Evolutionary conservation across 148 eudicot species (phyloP), one percentile per base, ranked within the genome.

Genomic region (Vaccinium darrowii): DNA sequence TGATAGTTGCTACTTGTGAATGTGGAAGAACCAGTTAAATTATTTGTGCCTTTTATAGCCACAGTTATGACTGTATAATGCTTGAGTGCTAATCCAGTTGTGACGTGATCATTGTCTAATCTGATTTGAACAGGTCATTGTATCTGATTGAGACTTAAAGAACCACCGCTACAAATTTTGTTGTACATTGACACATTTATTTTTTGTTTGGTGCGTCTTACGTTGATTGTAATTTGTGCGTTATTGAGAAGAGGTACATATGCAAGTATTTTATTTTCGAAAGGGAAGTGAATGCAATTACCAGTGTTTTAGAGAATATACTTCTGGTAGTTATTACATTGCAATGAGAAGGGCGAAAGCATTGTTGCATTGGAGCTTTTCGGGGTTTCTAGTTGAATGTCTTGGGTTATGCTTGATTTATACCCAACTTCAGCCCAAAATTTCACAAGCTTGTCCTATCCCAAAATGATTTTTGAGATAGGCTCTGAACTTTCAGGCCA

Each of bases 351-450:
- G 36, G 73, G 36, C 73, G 15, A 67, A 67, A 23, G 73, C 9
- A 25, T 25, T 67, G 73, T 67, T 25, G 73, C 73, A 67, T 12
- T 67, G 30, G 36, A 67, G 30, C 36, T 63, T 63, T 63, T 9
- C 13, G n/a, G 71, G 10, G 12, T n/a, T 58, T 58, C n/a, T 58
- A n/a, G 63, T 63, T 63, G 71, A 63, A 3, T 63, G 30, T 21
- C 30, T 63, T 63, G 27, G 71, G 27, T 63, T 63, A n/a, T 63
- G 30, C 69, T 63, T 27, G 7, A 21, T 63, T n/a, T 63, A 63
- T n/a, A n/a, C 69, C n/a, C 27, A 63, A 63, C 71, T 63, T 63
- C 71, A 63, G 71, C 30, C 71, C 71, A 63, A 63, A 63, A 8
- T 63, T 63, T 63, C 23, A 63, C 13, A 2, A n/a, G 25, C 71